Percentiles rank a stretch among this genome's conserved stretches.
These are phyloP conservation scores for Pythium periplocum DNA, from an alignment of 352 stramenopile species.

Conservation along the genomic window DNA sequence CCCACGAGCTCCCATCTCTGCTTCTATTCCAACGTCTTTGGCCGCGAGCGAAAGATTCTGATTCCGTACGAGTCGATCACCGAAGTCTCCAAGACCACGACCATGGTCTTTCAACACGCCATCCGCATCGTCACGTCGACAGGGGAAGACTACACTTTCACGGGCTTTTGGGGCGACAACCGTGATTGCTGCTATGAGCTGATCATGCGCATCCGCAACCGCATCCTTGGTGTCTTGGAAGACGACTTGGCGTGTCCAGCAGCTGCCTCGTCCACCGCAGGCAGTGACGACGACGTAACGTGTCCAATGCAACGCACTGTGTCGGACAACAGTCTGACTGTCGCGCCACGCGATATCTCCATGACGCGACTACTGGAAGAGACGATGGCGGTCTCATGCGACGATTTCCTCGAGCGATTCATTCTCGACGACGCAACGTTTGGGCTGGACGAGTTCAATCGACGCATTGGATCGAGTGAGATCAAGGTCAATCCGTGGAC, in stretches of 20 bases:
- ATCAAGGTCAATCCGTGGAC: conserved; percentile 72
- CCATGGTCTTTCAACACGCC: conserved; percentile 73
- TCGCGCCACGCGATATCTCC: conserved; percentile 62
- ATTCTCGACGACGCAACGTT: conserved; percentile 63
- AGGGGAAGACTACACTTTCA: conserved; percentile 74
- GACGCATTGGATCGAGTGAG: conserved; percentile 58
- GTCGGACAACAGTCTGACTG: conserved; percentile 45
- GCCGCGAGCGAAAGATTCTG: conserved; percentile 81
- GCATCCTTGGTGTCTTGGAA: conserved; percentile 22
- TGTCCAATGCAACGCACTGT: conserved; percentile 25
- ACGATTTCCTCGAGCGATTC: conserved; percentile 69
- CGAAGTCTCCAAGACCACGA: conserved; percentile 76
- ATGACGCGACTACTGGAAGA: conserved; percentile 68
- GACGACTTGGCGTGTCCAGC: neutral
- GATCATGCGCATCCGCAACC: conserved; percentile 58
- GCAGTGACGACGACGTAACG: neutral
- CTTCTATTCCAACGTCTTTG: conserved; percentile 88
- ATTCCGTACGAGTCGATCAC: conserved; percentile 84
- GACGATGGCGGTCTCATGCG: conserved; percentile 52
- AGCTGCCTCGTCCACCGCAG: neutral
- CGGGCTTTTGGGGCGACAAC: conserved; percentile 82
- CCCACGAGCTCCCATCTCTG: conserved; percentile 74
- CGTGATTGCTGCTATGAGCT: conserved; percentile 75
- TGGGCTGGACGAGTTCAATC: conserved; percentile 59
- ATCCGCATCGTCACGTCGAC: conserved; percentile 61